Percentiles rank a stretch among this genome's conserved stretches.
Conservation (phyloP, 495 filamentous ascomycete species). For the Annulohypoxylon bovei region DNA sequence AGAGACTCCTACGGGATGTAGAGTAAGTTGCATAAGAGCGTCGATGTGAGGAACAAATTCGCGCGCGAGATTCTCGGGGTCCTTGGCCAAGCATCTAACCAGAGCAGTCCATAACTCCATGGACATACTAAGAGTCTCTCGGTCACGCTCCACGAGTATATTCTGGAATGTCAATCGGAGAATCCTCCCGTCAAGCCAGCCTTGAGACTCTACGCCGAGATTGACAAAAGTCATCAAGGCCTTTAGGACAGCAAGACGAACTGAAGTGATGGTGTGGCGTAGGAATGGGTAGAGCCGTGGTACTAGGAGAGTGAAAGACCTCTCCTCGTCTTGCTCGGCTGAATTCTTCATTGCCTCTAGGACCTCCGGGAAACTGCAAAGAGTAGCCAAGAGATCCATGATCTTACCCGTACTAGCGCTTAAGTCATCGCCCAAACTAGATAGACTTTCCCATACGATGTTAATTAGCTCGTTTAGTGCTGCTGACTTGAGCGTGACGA, state of each 20-base stretch:
- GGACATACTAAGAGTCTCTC: constrained; percentile 76
- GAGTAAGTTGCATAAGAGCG: constrained; percentile 77
- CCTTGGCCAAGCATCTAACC: constrained; percentile 69
- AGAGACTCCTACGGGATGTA: constrained; percentile 91
- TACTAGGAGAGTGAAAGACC: constrained; percentile 90
- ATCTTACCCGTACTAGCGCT: constrained; percentile 97
- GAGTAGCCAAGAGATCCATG: constrained; percentile 95
- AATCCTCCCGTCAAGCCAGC: constrained; percentile 91
- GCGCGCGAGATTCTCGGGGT: constrained; percentile 65
- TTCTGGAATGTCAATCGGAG: constrained; percentile 93
- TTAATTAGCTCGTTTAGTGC: constrained; percentile 84
- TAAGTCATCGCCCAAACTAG: constrained; percentile 92
- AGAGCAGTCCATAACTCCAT: constrained; percentile 87
- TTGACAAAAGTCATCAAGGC: constrained; percentile 92
- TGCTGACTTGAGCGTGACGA: constrained; percentile 81
- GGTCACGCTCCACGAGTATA: constrained; percentile 89
- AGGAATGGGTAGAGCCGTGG: constrained; percentile 95
- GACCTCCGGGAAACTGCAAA: constrained; percentile 94
- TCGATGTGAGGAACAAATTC: constrained; percentile 78
- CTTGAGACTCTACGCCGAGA: constrained; percentile 83
- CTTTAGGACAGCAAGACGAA: constrained; percentile 90
- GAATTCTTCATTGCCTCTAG: constrained; percentile 93
- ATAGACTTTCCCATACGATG: constrained; percentile 97
- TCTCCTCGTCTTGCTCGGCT: constrained; percentile 79
- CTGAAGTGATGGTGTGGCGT: constrained; percentile 94